These are phyloP conservation scores for Backusella tuberculispora DNA, from an alignment of 192 early-diverging fungal genomes.

Conservation along the genomic window DNA sequence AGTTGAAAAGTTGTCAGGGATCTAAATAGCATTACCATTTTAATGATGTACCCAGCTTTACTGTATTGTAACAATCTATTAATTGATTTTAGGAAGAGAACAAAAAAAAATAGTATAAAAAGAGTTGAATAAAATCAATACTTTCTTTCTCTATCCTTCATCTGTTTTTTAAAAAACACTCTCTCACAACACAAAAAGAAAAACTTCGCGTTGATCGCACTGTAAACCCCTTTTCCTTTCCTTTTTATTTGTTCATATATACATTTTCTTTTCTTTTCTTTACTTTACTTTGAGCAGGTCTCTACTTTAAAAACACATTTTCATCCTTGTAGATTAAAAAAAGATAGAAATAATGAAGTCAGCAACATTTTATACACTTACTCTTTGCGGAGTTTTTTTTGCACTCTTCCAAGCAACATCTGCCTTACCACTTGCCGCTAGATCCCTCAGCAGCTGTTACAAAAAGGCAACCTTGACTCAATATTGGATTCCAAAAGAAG, in stretches of 20 bases:
- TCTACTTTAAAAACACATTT: not conserved
- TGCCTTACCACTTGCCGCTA: not conserved
- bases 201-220: conserved; percentile 1
- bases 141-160: not conserved
- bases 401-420: not conserved
- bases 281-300: not conserved
- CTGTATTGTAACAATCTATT: not conserved
- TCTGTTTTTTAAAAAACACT: not conserved
- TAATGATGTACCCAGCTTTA: not conserved
- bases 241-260: not conserved
- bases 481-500: conserved; percentile 50
- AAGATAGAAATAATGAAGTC: conserved; percentile 14
- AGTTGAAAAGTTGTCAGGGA: not conserved
- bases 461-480: conserved; percentile 33
- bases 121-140: not conserved
- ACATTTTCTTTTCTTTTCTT: not conserved
- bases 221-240: not conserved
- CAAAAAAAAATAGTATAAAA: conserved; percentile 13
- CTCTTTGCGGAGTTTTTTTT: not conserved
- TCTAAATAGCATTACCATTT: conserved; percentile 1
- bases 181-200: not conserved
- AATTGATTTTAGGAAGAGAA: not conserved
- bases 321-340: not conserved
- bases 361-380: conserved; percentile 8
- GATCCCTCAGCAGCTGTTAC: conserved; percentile 2